Evolutionary conservation across 176 grass and related monocot species (phyloP).

Genomic region (Raddia guianensis): DNA sequence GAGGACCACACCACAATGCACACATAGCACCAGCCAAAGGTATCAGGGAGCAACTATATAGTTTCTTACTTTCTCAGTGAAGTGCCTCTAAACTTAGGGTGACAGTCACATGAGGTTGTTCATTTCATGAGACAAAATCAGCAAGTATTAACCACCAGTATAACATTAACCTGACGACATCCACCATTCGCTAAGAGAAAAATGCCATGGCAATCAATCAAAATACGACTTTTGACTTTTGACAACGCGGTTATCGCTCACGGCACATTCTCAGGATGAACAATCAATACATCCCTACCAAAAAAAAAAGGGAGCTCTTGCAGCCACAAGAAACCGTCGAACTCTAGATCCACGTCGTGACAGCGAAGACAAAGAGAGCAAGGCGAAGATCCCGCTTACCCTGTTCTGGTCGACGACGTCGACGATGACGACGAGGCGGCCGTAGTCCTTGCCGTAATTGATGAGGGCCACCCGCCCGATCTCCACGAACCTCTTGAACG

Average conservation of each 20-base stretch:
- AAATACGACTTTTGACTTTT: neutral
- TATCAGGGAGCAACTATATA: no score
- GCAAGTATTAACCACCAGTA: no score
- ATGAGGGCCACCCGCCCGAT: conserved; percentile 84
- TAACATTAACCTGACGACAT: neutral
- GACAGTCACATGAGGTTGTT: no score
- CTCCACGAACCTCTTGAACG: conserved; percentile 90
- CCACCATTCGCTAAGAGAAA: neutral
- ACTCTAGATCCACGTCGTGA: neutral
- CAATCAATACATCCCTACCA: neutral
- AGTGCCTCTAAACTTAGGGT: no score
- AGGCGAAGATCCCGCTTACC: conserved; percentile 37
- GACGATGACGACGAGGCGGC: conserved; percentile 84
- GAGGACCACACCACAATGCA: no score
- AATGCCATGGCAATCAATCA: neutral
- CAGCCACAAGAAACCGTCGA: neutral
- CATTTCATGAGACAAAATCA: no score
- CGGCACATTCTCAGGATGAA: neutral
- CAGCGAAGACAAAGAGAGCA: neutral
- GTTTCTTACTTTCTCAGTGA: no score
- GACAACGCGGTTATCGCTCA: neutral
- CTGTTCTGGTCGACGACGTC: conserved; percentile 83
- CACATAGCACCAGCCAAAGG: no score
- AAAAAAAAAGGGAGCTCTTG: neutral
- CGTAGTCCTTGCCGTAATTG: conserved; percentile 93